Percentiles rank a stretch among this genome's conserved stretches.
Evolutionary conservation across 2,329 filamentous ascomycete species (phyloP).

Genomic region (Cercospora canescens): DNA sequence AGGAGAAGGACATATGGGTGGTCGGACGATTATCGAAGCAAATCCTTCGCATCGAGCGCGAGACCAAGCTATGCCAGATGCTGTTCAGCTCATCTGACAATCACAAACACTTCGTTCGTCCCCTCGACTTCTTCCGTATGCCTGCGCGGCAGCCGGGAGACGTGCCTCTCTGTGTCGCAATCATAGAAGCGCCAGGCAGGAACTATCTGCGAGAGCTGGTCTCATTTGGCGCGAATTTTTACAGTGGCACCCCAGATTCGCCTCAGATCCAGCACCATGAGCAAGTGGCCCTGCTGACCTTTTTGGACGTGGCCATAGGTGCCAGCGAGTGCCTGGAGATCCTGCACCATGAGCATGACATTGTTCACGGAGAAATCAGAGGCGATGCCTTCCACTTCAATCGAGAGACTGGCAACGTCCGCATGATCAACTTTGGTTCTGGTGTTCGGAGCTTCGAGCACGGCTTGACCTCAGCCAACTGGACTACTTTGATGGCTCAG

Average conservation of each 20-base stretch:
- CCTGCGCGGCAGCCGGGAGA: slow-evolving; percentile 68
- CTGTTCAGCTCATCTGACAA: slow-evolving; percentile 58
- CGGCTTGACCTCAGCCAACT: slow-evolving; percentile 78
- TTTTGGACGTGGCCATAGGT: slow-evolving; percentile 89
- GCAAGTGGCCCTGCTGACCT: slow-evolving; percentile 61
- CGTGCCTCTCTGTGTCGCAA: slow-evolving; percentile 70
- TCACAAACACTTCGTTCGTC: slow-evolving; percentile 74
- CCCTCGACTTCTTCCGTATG: slow-evolving; percentile 76
- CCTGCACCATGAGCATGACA: slow-evolving; percentile 82
- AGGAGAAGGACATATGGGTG: slow-evolving; percentile 51
- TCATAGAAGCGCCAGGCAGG: slow-evolving; percentile 75
- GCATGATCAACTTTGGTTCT: slow-evolving; percentile 81
- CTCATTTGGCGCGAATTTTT: slow-evolving; percentile 68
- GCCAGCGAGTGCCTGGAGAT: slow-evolving; percentile 84
- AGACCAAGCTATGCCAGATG: slow-evolving; percentile 78
- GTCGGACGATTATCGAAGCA: slow-evolving; percentile 83
- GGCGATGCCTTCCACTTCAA: slow-evolving; percentile 91
- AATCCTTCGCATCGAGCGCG: slow-evolving; percentile 78
- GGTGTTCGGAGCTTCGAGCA: slow-evolving; percentile 88
- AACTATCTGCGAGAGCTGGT: slow-evolving; percentile 72
- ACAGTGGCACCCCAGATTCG: slow-evolving; percentile 33
- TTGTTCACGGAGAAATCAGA: slow-evolving; percentile 87
- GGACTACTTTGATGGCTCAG: slow-evolving; percentile 80
- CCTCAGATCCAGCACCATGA: slow-evolving; percentile 20
- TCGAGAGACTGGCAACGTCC: slow-evolving; percentile 67